Percentiles rank a stretch among this genome's conserved stretches.
Conservation (phyloP, 2,329 filamentous ascomycete species). For the Fusarium papillatum region DNA sequence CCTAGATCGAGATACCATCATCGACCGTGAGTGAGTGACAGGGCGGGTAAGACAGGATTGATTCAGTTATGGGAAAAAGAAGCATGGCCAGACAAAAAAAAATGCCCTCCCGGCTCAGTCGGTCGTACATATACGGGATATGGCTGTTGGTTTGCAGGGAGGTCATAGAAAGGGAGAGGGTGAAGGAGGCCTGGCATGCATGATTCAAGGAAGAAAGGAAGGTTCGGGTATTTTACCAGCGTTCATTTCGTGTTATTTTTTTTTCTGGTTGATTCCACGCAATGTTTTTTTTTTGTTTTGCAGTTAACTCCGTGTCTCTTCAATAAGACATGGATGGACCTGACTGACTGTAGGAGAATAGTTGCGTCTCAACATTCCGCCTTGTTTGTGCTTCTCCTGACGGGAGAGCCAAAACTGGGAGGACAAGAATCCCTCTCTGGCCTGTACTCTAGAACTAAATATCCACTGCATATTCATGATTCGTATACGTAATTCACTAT, state of each 20-base stretch:
- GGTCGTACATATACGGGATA: slow-evolving; percentile 6
- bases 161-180: slow-evolving; percentile 1
- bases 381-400: slow-evolving; percentile 13
- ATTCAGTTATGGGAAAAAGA: slow-evolving; percentile 8
- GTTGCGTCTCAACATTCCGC: slow-evolving; percentile 9
- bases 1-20: background rate
- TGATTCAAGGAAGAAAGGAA: slow-evolving; percentile 7
- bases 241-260: slow-evolving; percentile 29
- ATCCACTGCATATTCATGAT: slow-evolving; percentile 30
- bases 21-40: background rate
- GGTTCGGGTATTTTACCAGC: slow-evolving; percentile 37
- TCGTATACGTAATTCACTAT: slow-evolving; percentile 15
- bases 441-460: slow-evolving; percentile 45
- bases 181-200: background rate
- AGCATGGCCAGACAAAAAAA: slow-evolving; percentile 12
- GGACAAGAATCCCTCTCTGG: slow-evolving; percentile 22
- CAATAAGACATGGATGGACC: slow-evolving; percentile 23
- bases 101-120: slow-evolving; percentile 11
- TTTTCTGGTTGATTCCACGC: slow-evolving; percentile 11
- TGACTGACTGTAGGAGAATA: slow-evolving; percentile 17
- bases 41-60: background rate
- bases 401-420: slow-evolving; percentile 18
- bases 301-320: background rate
- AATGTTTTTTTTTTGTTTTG: background rate
- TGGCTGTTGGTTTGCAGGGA: background rate